Base-by-base conservation (phyloP, 768 basidiomycete species). In the Russula earlei region DNA sequence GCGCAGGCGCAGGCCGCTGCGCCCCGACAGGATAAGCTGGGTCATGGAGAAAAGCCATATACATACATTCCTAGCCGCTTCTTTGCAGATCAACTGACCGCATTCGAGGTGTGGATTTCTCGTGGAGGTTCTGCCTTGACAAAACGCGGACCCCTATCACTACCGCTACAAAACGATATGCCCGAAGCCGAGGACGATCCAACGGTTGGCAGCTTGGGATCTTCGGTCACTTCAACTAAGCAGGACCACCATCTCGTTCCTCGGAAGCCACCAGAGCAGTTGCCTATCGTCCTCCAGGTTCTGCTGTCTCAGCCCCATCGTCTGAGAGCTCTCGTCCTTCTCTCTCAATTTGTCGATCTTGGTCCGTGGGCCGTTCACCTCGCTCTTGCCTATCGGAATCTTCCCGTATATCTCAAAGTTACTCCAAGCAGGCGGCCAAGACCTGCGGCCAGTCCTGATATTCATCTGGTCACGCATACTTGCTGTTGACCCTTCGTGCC, bases 401-500 rank as follows among this genome's bases (percentile, higher is more conserved):
- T 98, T 97, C 74, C 95, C 96, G 4, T 99, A 98, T 68, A 97
- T 98, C 49, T 90, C 91, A 54, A 94, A 96, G 65, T 80, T 99
- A 5, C 79, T 99, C 7, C 93, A 96, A 70, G 93, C 95, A 0
- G 91, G 93, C 0, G 90, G 93, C 1, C 84, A 85, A 62, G 95
- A 98, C 64, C 79, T 98, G n/a, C 87, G 92, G 25, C 96, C 96
- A 0, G 95, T 98, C 9, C 76, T 99, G 20, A 97, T 98, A 61
- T 99, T 97, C 74, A 98, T 99, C 56, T 98, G 96, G 96, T 89
- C 95, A 3, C 81, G 96, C 20, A 97, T 99, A 60, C 80, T 98
- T 27, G 95, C 95, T 2, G 91, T 98, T n/a, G 95, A 97, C 68
- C 83, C 85, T 1, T 81, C 85, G 5, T 95, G 95, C 48, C 95